A percentile compares a stretch with the other conserved stretches of the same genome.
Conservation (phyloP, 495 filamentous ascomycete genomes). For the Patellaria atrata region DNA sequence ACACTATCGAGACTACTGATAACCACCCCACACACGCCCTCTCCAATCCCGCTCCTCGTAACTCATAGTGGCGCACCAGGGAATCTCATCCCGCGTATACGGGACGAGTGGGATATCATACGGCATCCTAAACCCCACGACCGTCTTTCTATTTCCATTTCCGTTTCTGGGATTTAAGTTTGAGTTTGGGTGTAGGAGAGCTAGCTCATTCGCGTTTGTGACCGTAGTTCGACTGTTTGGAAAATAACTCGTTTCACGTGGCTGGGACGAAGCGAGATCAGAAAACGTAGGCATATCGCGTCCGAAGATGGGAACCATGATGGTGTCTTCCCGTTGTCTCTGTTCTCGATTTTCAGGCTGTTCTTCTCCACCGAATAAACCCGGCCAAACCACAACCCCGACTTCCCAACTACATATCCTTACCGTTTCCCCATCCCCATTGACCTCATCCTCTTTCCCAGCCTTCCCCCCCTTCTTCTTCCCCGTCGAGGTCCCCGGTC, state of each 20-base stretch:
- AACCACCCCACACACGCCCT: slow-evolving; percentile 28
- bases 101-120: slow-evolving; percentile 64
- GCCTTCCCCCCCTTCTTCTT: too few species aligned
- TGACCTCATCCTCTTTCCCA: slow-evolving; percentile 28
- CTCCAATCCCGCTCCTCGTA: slow-evolving; percentile 55
- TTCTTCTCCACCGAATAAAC: slow-evolving; percentile 36
- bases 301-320: slow-evolving; percentile 57
- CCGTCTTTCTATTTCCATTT: slow-evolving; percentile 10
- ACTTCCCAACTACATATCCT: slow-evolving; percentile 72
- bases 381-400: slow-evolving; percentile 76
- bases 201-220: too few species aligned
- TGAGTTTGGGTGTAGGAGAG: too few species aligned
- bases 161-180: too few species aligned
- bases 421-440: slow-evolving; percentile 38
- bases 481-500: too few species aligned
- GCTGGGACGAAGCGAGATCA: too few species aligned
- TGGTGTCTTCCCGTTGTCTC: slow-evolving; percentile 5
- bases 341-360: too few species aligned
- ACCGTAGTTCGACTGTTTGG: too few species aligned
- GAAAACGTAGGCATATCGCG: slow-evolving; percentile 43
- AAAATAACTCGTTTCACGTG: too few species aligned
- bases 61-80: slow-evolving; percentile 61
- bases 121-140: slow-evolving; percentile 63
- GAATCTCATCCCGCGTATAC: slow-evolving; percentile 48
- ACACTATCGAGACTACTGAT: background rate